phyloP scores from a whole-genome alignment of 495 filamentous ascomycete species.

The Penicillium desertorum region DNA sequence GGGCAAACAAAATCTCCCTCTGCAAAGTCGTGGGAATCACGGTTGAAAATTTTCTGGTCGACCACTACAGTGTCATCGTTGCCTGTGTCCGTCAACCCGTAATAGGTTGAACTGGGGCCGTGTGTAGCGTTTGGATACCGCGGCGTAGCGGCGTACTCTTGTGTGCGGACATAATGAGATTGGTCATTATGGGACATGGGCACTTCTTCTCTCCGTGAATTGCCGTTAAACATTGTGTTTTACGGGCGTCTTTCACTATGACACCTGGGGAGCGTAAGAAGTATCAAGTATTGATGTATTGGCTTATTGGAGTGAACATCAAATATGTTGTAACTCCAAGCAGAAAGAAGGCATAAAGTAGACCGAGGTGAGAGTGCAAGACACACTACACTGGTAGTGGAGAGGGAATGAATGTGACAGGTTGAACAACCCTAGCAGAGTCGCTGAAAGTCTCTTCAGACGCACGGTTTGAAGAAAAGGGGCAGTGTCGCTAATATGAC shows the following conservation, averaged over 20 bases:
- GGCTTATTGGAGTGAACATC: not conserved
- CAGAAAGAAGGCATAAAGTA: not conserved
- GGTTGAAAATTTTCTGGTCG: conserved; percentile 21
- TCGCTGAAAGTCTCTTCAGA: not conserved
- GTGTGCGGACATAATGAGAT: conserved; percentile 36
- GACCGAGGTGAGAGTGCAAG: not conserved
- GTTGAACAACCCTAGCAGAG: not conserved
- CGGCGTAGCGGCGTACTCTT: conserved; percentile 30
- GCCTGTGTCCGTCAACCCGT: conserved; percentile 1
- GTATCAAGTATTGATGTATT: not conserved
- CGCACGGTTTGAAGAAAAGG: not conserved
- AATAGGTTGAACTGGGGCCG: not conserved
- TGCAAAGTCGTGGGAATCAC: conserved; percentile 35
- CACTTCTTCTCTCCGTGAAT: conserved; percentile 19
- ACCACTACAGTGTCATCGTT: conserved; percentile 19
- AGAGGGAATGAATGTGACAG: not conserved
- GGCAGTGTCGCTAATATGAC: not conserved
- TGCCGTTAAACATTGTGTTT: not conserved
- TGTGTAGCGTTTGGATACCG: conserved; percentile 7
- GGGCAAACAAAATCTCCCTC: conserved; percentile 47
- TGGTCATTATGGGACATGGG: conserved; percentile 29
- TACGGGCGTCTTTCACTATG: not conserved
- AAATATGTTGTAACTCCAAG: not conserved
- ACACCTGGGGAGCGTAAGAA: not conserved
- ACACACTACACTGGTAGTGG: not conserved